Base-by-base conservation (phyloP, 129 eudicot species). In the Tagetes erecta region DNA sequence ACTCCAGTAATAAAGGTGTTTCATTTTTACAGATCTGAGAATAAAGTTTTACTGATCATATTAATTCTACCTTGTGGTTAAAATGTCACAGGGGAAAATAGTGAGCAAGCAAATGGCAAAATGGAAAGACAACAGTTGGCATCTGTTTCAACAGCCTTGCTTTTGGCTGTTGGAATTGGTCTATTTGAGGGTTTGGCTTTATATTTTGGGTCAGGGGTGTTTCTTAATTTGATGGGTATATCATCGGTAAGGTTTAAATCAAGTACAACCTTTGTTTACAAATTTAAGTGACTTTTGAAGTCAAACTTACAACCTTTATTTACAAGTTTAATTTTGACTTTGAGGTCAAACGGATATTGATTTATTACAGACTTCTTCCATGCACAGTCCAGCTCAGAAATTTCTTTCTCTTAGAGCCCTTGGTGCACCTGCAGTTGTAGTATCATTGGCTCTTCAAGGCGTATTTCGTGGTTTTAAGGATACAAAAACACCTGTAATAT, bases 391-490 rank as follows among this genome's bases (percentile, higher is more conserved):
- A 47, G 97, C 97, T 75, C 89, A 84, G 57, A 80, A 40, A 39
- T 92, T 92, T 81, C 88, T 92, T 71, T 65, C 86, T 53, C 86
- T 92, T 42, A 82, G 97, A 79, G 93, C 97, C 75, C 83, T 92
- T 55, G 97, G 97, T 83, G 97, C 97, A 67, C 97, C 97, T 72
- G 97, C 97, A 31, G 89, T 83, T 83, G 97, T 92, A 41, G 91
- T 89, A 65, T 87, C 97, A 58, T 80, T 92, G 81, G 93, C 97
- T 57, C 96, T 92, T 78, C 97, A 89, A 87, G 97, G 97, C 45
- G 82, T 92, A 74, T 84, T 92, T 31, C 92, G 96, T 71, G 97
- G 97, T 44, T 92, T 92, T 82, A 92, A 92, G 93, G 97, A 92
- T 81, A 89, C 93, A 49, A 87, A 80, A 74, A 92, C 97, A 44